Base-by-base conservation (phyloP, 2,329 filamentous ascomycete species). In the Aspergillus viridinutans region DNA sequence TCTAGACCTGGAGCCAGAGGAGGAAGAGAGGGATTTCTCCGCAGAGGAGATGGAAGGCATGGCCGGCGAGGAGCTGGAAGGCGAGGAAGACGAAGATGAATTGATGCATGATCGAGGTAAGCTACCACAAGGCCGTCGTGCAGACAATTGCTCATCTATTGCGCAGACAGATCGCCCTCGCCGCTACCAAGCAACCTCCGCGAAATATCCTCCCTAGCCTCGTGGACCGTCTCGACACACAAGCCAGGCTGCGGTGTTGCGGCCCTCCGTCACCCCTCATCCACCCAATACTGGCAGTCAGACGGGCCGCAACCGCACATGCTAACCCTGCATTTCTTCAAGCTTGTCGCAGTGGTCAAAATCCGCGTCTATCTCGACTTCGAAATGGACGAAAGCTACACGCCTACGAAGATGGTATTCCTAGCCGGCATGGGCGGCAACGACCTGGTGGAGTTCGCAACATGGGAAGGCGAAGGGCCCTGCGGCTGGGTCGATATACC, bases 301-400 rank as follows among this genome's bases (percentile, higher is more conserved):
- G 85, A 87, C 66, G 85, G 85, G 2, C 85, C 85, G 0, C 85
- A 87, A 60, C 85, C 85, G 2, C 85, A 87, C 65, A 81, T 81
- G 8, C 75, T 87, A 12, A 86, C 82, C 55, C 78, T 87, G 2
- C 85, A 87, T 79, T 78, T 89, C 82, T 68, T 83, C 69, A 76
- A 85, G 74, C 63, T 82, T 60, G 68, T 82, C 63, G 64, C 80
- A 55, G 62, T 85, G 71, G 63, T 83, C 62, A 69, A 80, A 63
- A 67, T 84, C 72, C 58, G 80, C 65, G 62, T 82, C 51, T 75
- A 89, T 64, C 86, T 99, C 48, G 92, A 99, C 76, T 96, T 96
- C 73, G 87, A 88, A 60, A 85, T 90, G 54, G 94, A 99, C 74
- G 94, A 99, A 76, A 94, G 90, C 47, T 99, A 99, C 73, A 99